Evolutionary conservation across 2,329 filamentous ascomycete species (phyloP).

Genomic region (Chalaropsis thielavioides): DNA sequence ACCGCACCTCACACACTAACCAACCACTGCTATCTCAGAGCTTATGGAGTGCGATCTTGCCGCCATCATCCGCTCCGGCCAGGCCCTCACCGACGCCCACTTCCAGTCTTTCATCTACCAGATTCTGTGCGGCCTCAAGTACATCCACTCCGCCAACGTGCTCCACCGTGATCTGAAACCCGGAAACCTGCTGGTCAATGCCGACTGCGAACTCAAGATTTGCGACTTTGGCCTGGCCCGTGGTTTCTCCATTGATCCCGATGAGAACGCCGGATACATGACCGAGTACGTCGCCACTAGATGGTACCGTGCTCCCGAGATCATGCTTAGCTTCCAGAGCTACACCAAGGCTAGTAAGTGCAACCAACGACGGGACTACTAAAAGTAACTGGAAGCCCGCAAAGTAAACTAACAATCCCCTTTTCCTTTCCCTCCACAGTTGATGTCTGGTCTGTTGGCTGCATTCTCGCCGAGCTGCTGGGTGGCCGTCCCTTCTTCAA

Average conservation of each 20-base stretch:
- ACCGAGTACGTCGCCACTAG: conserved; percentile 97
- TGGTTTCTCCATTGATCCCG: conserved; percentile 91
- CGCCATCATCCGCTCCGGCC: conserved; percentile 92
- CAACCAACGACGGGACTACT: background rate
- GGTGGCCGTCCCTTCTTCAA: conserved; percentile 98
- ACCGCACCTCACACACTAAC: background rate
- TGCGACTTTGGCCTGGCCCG: conserved; percentile 93
- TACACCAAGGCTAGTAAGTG: conserved; percentile 98
- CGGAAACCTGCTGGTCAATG: conserved; percentile 92
- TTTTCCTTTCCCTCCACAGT: conserved; percentile 38
- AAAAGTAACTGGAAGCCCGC: background rate
- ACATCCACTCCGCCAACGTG: conserved; percentile 97
- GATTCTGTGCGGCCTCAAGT: conserved; percentile 96
- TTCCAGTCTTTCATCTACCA: conserved; percentile 99
- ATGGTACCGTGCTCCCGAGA: conserved; percentile 91
- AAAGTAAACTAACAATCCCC: background rate
- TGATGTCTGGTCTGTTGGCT: conserved; percentile 98
- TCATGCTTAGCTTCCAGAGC: conserved; percentile 99
- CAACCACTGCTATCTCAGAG: conserved; percentile 38
- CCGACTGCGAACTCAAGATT: conserved; percentile 98
- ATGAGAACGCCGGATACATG: conserved; percentile 99
- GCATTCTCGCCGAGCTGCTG: conserved; percentile 89
- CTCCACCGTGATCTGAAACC: conserved; percentile 94
- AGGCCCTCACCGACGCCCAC: conserved; percentile 93
- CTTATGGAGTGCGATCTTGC: conserved; percentile 98